Conservation (phyloP, 2,329 filamentous ascomycete genomes). For the Taxawa tesnikishii region DNA sequence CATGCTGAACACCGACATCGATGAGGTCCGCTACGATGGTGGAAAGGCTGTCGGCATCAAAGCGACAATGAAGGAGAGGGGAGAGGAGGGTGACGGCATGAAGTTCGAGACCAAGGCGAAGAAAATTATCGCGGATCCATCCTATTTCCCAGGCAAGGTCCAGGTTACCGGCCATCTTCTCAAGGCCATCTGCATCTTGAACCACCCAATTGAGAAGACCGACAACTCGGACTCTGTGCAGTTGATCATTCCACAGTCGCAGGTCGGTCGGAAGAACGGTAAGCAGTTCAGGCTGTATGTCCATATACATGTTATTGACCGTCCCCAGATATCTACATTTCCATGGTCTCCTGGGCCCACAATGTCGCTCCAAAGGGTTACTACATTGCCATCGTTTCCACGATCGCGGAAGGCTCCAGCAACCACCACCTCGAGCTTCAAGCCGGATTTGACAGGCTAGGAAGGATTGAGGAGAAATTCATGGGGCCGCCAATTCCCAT, state of each 20-base stretch:
- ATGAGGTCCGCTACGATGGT: conserved; percentile 76
- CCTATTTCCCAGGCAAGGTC: conserved; percentile 87
- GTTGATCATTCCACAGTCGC: conserved; percentile 94
- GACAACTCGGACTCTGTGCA: conserved; percentile 82
- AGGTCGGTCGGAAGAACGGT: conserved; percentile 95
- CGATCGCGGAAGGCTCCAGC: conserved; percentile 78
- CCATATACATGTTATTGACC: not conserved
- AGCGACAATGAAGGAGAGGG: conserved; percentile 85
- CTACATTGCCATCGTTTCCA: conserved; percentile 97
- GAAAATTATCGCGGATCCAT: conserved; percentile 91
- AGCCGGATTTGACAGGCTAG: conserved; percentile 82
- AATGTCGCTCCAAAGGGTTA: conserved; percentile 98
- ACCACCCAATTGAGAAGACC: conserved; percentile 86
- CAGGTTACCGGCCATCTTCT: conserved; percentile 80
- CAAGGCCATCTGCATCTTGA: conserved; percentile 94
- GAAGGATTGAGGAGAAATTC: conserved; percentile 92
- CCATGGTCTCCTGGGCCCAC: conserved; percentile 87
- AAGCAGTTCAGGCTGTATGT: conserved; percentile 21
- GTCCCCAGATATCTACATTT: conserved; percentile 78
- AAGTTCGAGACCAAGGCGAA: conserved; percentile 93
- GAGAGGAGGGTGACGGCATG: conserved; percentile 62
- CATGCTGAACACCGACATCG: conserved; percentile 93
- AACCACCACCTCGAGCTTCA: conserved; percentile 96
- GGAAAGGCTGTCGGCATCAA: conserved; percentile 90
- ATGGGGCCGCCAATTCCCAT: conserved; percentile 87